Base-by-base conservation (phyloP, 148 eudicot genomes). In the Drosera capensis region DNA sequence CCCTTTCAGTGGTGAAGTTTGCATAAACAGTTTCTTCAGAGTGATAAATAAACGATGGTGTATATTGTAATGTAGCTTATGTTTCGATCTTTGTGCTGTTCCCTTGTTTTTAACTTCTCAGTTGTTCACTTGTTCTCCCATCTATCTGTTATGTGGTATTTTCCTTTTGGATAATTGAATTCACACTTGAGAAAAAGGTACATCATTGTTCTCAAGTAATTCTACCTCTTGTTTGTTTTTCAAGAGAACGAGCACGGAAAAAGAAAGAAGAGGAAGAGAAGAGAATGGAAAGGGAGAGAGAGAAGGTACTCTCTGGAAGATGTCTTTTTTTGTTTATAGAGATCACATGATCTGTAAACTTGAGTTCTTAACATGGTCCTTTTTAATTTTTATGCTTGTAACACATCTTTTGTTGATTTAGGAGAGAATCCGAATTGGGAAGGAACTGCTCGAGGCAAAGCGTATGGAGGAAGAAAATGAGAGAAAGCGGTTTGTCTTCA, bases 251-350 rank as follows among this genome's bases (percentile, higher is more conserved):
- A 40, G 99, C 99, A 46, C 95, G 95, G 45, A 90, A 85, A 67
- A 90, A 90, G 79, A 90, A 90, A 64, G 99, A 85, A 81, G 99
- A 90, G 80, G 99, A 85, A 67, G 99, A 90, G 49, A 90, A 59
- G 64, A 71, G 45, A 65, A 55, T 55, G 70, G 99, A 90, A 74
- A 78, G 93, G 60, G 99, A 90, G 62, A 73, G 64, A 64, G 99
- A 90, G 64, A 90, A 90, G 99, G 99, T 85, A 68, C 35, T 39
- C 46, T 40, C 23, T 58, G 5, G 30, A 34, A 22, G 7, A 21
- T 28, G 21, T 48, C 3, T 22, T 16, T 39, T 11, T 25, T 9
- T 28, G 4, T 28, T 28, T 14, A 3, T 13, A 37, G 3, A 3
- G 14, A 16, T 3, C 14, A 13, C 17, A 37, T 4, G 14, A 37